Evolutionary conservation across 2,329 filamentous ascomycete genomes (phyloP).

Genomic region (Nothophaeocryptopus gaeumannii): DNA sequence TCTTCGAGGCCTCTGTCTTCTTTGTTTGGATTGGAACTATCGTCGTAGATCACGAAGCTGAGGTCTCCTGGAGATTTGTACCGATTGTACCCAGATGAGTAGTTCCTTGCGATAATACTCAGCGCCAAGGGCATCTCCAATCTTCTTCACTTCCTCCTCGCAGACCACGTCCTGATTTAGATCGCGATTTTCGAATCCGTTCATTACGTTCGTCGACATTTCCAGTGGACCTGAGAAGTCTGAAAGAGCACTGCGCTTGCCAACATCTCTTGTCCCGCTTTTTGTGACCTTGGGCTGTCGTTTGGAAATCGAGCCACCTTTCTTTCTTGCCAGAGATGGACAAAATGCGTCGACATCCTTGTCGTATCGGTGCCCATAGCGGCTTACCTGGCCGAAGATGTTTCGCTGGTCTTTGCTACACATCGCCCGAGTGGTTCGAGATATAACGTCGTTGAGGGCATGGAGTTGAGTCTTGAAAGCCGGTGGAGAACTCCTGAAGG

Average conservation of each 20-base stretch:
- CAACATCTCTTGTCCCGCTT: slow-evolving; percentile 7
- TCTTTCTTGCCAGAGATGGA: neutral
- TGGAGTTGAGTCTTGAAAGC: neutral
- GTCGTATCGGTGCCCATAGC: slow-evolving; percentile 6
- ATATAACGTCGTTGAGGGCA: no score
- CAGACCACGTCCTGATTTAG: neutral
- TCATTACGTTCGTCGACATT: slow-evolving; percentile 7
- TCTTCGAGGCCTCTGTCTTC: neutral
- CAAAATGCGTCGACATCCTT: slow-evolving; percentile 2
- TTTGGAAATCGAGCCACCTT: slow-evolving; percentile 6
- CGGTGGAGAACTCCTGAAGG: no score
- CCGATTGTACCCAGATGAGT: no score
- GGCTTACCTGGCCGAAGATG: no score
- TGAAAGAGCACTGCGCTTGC: slow-evolving; percentile 16
- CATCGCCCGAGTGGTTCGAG: no score
- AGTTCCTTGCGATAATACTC: no score
- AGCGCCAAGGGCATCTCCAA: no score
- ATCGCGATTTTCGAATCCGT: slow-evolving; percentile 1
- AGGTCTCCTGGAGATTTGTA: no score
- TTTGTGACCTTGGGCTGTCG: slow-evolving; percentile 4
- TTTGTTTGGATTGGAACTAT: neutral
- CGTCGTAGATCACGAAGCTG: neutral
- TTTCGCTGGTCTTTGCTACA: no score
- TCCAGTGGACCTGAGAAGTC: slow-evolving; percentile 4
- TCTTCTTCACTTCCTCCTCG: no score